Conservation (phyloP, 1,284 basidiomycete species). For the Ceratorhiza oryzae-sativae region DNA sequence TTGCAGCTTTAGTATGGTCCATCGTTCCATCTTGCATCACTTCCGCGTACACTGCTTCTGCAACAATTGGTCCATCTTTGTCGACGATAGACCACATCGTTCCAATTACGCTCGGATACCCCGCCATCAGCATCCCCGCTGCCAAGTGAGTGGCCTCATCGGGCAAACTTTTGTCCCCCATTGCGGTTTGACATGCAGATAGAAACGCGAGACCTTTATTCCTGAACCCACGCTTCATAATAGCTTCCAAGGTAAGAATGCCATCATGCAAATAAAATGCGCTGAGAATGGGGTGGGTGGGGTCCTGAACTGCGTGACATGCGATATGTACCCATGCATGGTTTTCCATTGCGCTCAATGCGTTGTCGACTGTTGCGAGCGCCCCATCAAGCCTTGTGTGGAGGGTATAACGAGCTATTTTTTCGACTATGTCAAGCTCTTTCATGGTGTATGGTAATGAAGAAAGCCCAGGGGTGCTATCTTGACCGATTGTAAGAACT, state of each 20-base stretch:
- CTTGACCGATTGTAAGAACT: conserved; percentile 35
- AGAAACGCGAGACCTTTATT: conserved; percentile 4
- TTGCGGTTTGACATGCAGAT: neutral
- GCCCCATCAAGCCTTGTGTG: conserved; percentile 2
- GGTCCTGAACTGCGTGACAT: conserved; percentile 36
- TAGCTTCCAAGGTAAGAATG: conserved; percentile 13
- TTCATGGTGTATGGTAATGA: neutral
- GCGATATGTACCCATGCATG: conserved; percentile 39
- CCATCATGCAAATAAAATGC: conserved; percentile 36
- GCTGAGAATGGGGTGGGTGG: conserved; percentile 1
- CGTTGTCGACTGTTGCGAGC: neutral
- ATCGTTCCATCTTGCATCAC: neutral
- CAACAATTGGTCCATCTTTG: conserved; percentile 20
- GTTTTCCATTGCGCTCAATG: conserved; percentile 6
- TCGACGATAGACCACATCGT: conserved; percentile 34
- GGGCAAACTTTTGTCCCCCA: neutral
- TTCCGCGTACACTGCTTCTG: neutral
- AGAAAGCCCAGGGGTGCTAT: conserved; percentile 1
- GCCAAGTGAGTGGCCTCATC: conserved; percentile 12
- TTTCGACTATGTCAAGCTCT: conserved; percentile 28
- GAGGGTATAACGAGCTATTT: neutral
- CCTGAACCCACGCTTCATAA: neutral
- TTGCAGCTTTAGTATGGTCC: conserved; percentile 19
- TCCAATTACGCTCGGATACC: conserved; percentile 15
- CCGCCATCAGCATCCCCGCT: conserved; percentile 17